Evolutionary conservation across 2,329 filamentous ascomycete genomes (phyloP).

Genomic region (Cordyceps militaris): DNA sequence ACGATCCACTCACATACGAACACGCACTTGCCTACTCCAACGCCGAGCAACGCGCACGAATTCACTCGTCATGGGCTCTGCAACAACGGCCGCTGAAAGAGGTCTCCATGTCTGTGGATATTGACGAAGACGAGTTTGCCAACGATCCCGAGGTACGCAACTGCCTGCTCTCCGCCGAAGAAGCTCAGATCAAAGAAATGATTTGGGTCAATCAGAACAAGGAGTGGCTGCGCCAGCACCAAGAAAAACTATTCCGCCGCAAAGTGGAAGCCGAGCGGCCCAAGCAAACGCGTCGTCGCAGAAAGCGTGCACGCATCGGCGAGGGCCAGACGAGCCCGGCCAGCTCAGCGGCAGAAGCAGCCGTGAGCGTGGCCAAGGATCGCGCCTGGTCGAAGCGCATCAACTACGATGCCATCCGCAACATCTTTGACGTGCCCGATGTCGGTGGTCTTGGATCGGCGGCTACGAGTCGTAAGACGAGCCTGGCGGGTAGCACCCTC

Average conservation of each 20-base stretch:
- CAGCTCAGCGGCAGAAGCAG: constrained; percentile 61
- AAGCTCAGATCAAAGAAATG: constrained; percentile 76
- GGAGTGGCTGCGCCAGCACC: constrained; percentile 81
- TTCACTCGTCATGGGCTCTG: constrained; percentile 46
- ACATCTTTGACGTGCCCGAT: constrained; percentile 46
- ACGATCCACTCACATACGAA: constrained; percentile 49
- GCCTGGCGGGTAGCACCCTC: constrained; percentile 29
- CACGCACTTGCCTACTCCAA: constrained; percentile 52
- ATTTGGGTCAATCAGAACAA: constrained; percentile 96
- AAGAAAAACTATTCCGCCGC: constrained; percentile 72
- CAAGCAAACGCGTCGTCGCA: constrained; percentile 50
- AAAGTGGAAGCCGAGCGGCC: constrained; percentile 54
- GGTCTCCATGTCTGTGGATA: constrained; percentile 54
- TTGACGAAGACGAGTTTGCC: constrained; percentile 76
- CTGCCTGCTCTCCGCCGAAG: constrained; percentile 66
- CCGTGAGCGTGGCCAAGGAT: constrained; percentile 59
- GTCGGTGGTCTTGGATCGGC: constrained; percentile 41
- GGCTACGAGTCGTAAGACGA: constrained; percentile 40
- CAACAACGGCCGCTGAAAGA: constrained; percentile 40
- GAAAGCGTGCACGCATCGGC: constrained; percentile 51
- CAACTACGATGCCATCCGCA: constrained; percentile 60
- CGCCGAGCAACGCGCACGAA: constrained; percentile 47
- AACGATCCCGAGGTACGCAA: constrained; percentile 82
- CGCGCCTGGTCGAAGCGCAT: constrained; percentile 67
- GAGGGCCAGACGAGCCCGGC: constrained; percentile 61